Evolutionary conservation across 2,329 filamentous ascomycete genomes (phyloP).

Genomic region (Calonectria hawksworthii): DNA sequence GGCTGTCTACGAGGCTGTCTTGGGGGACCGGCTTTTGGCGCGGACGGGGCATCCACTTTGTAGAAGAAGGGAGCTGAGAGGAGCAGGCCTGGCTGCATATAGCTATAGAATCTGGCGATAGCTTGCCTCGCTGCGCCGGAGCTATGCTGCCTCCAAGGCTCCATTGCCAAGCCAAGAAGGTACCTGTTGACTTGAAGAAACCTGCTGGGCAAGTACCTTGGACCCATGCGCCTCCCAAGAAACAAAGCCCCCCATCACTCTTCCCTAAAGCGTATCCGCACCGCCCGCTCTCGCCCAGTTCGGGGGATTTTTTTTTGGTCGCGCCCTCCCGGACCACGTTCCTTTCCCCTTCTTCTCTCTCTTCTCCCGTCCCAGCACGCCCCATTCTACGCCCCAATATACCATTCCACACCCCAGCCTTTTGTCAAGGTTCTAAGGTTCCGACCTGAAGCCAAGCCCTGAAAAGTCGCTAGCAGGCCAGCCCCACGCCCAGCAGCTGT

Average conservation of each 20-base stretch:
- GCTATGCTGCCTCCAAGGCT: not conserved
- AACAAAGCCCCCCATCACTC: slow-evolving; percentile 36
- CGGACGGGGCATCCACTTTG: not conserved
- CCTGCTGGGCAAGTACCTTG: slow-evolving; percentile 16
- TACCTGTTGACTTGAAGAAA: slow-evolving; percentile 12
- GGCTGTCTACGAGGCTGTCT: slow-evolving; percentile 7
- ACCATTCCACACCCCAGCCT: slow-evolving; percentile 15
- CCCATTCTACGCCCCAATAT: slow-evolving; percentile 23
- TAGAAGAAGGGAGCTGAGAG: slow-evolving; percentile 6
- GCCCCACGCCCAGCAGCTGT: slow-evolving; percentile 44
- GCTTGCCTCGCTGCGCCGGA: not conserved
- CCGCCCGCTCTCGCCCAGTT: slow-evolving; percentile 42
- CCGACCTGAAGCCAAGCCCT: slow-evolving; percentile 44
- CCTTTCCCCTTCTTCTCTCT: slow-evolving; percentile 36
- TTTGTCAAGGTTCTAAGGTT: slow-evolving; percentile 41
- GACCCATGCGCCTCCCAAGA: slow-evolving; percentile 35
- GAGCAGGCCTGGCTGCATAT: not conserved
- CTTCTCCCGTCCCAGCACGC: slow-evolving; percentile 30
- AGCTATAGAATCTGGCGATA: slow-evolving; percentile 7
- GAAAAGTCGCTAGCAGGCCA: slow-evolving; percentile 29
- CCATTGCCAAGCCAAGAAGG: not conserved
- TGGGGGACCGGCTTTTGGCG: not conserved
- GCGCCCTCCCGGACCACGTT: slow-evolving; percentile 39
- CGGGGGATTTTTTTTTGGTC: slow-evolving; percentile 38
- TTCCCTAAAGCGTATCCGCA: slow-evolving; percentile 46